Base-by-base conservation (phyloP, 176 grass and related monocot species). In the Oryza coarctata region DNA sequence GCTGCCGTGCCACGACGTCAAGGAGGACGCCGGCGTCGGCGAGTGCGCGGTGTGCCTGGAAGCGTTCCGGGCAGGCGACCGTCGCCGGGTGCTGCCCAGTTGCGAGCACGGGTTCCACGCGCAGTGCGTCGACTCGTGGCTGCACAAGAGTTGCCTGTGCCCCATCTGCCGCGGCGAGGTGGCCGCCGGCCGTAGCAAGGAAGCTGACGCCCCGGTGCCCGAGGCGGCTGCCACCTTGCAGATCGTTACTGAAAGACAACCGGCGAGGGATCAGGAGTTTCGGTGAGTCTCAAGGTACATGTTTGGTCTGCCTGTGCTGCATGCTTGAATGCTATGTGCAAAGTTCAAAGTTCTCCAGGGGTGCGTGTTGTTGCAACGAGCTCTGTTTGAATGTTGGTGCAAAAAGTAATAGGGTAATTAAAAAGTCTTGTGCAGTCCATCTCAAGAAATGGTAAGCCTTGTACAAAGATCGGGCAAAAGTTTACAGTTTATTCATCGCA, bases 91-190 rank as follows among this genome's bases (percentile, higher is more conserved):
- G 26, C 63, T 94, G 43, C 89, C 93, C 18, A 11, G 44, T 14
- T 95, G 93, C 70, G 43, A 44, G 25, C 87, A 95, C 44, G 52
- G 70, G 23, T 94, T 95, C 82, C 93, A 95, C 38, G 79, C 78
- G 49, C 28, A 68, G 45, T 95, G 93, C 29, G 65, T 92, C 5
- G 89, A 88, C 70, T 66, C 84, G 65, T 92, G 93, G 93, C 36
- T 90, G 75, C 79, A 74, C 41, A 90, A 74, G 64, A 80, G 74
- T 38, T 36, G 74, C 3, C 43, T 68, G 18, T 88, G 93, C 55
- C 87, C 90, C 13, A 52, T 89, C 8, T 92, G 89, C 30, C 89
- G 93, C 26, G 39, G 77, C 23, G 49, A 45, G 73, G 84, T 65
- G 34, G 63, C 33, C 47, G 47, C 33, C 26, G 43, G 60, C 29